phyloP scores from a whole-genome alignment of 2,329 filamentous ascomycete genomes.

The Madurella mycetomatis region DNA sequence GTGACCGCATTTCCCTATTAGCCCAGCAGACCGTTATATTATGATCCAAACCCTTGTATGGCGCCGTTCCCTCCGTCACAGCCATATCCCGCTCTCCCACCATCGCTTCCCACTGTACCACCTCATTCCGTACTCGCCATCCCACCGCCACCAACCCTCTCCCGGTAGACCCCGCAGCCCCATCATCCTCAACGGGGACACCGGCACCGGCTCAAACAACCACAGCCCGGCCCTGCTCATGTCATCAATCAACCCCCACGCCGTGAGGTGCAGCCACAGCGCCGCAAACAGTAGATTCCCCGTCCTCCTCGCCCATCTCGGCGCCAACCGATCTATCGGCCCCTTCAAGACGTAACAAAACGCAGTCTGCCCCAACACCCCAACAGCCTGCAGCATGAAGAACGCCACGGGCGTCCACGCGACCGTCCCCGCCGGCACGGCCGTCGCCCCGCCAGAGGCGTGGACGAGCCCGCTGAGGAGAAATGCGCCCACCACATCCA shows the following conservation, averaged over 20 bases:
- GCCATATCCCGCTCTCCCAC: constrained; percentile 46
- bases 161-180: constrained; percentile 54
- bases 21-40: no score
- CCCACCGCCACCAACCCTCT: constrained; percentile 66
- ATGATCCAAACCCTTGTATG: no score
- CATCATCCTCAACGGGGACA: constrained; percentile 64
- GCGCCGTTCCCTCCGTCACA: constrained; percentile 7
- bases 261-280: constrained; percentile 65
- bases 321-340: constrained; percentile 14
- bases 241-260: constrained; percentile 66
- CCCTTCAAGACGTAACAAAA: constrained; percentile 33
- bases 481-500: constrained; percentile 53
- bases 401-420: constrained; percentile 59
- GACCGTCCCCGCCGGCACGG: constrained; percentile 43
- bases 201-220: constrained; percentile 76
- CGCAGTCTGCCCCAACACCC: constrained; percentile 56
- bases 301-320: constrained; percentile 47
- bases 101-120: constrained; percentile 60
- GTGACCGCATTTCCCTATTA: no score
- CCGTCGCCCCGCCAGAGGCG: constrained; percentile 62
- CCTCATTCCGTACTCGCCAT: constrained; percentile 44
- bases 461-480: constrained; percentile 65
- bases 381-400: constrained; percentile 66
- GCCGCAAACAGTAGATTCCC: constrained; percentile 61
- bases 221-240: constrained; percentile 70